These are phyloP conservation scores for Wickerhamiella vanderwaltii DNA, from an alignment of 805 yeast species.

Conservation along the genomic window DNA sequence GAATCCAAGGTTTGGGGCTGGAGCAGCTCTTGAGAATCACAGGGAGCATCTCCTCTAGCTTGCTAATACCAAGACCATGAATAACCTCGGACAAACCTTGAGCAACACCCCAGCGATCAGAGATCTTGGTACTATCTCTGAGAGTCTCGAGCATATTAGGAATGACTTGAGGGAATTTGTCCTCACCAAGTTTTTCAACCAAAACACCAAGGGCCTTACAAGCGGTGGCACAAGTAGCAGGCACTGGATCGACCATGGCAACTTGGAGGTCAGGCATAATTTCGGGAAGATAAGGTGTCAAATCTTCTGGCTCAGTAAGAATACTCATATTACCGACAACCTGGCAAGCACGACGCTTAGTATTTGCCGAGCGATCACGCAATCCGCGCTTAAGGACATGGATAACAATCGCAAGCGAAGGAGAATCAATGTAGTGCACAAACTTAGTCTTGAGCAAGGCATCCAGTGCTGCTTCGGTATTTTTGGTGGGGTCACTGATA, in stretches of 20 bases:
- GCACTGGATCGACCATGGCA: constrained; percentile 98
- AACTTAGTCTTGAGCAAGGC: constrained; percentile 80
- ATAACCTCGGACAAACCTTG: constrained; percentile 92
- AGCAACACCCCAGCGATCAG: constrained; percentile 93
- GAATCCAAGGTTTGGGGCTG: constrained; percentile 52
- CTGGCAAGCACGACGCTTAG: constrained; percentile 89
- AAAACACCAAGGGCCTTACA: constrained; percentile 93
- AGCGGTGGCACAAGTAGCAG: constrained; percentile 92
- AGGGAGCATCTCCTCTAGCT: constrained; percentile 83
- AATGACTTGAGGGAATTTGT: constrained; percentile 81
- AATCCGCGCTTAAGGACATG: constrained; percentile 94
- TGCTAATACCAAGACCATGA: constrained; percentile 77
- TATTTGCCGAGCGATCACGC: constrained; percentile 84
- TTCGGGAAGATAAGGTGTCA: constrained; percentile 68
- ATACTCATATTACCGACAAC: constrained; percentile 98
- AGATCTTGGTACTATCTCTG: constrained; percentile 64
- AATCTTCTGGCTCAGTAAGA: constrained; percentile 76
- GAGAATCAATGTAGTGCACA: constrained; percentile 96
- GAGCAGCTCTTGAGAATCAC: constrained; percentile 59
- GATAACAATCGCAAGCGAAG: constrained; percentile 86
- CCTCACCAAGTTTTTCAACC: constrained; percentile 94
- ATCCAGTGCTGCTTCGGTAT: constrained; percentile 80
- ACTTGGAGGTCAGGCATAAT: constrained; percentile 72
- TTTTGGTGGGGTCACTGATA: constrained; percentile 87
- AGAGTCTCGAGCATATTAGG: constrained; percentile 66